phyloP scores from a whole-genome alignment of 345 rosid genomes.

The Combretum micranthum region DNA sequence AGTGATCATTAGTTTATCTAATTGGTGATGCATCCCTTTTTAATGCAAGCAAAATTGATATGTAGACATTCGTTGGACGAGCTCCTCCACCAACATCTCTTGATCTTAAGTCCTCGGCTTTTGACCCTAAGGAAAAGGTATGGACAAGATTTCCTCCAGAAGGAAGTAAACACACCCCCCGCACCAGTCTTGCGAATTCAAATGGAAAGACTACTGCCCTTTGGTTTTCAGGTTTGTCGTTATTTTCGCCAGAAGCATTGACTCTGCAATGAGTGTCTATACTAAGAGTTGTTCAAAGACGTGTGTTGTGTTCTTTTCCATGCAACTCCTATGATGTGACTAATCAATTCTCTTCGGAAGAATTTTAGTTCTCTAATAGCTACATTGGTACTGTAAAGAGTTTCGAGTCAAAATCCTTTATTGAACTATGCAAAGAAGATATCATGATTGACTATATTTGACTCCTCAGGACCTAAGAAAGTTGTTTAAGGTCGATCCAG shows the following conservation, averaged over 20 bases:
- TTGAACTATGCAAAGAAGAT: background rate
- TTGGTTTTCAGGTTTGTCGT: slow-evolving; percentile 73
- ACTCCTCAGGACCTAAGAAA: slow-evolving; percentile 75
- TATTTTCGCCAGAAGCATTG: background rate
- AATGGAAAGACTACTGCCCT: slow-evolving; percentile 98
- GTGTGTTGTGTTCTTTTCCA: background rate
- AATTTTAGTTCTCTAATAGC: no score
- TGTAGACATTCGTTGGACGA: slow-evolving; percentile 78
- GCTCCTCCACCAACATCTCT: slow-evolving; percentile 65
- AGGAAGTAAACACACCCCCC: slow-evolving; percentile 95
- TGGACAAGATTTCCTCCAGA: slow-evolving; percentile 94
- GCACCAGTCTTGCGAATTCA: slow-evolving; percentile 77
- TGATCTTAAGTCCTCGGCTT: slow-evolving; percentile 84
- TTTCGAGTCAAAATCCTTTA: background rate
- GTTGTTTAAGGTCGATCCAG: slow-evolving; percentile 88
- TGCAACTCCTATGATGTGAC: background rate
- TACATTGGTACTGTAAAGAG: background rate
- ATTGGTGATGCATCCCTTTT: background rate
- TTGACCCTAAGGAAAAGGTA: slow-evolving; percentile 84
- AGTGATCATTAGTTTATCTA: no score
- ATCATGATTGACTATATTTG: background rate
- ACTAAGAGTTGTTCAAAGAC: background rate
- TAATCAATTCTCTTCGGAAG: no score
- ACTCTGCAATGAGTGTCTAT: background rate
- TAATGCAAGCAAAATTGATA: background rate